Percentiles rank a stretch among this genome's conserved stretches.
These are phyloP conservation scores for Orbilia javanica DNA, from an alignment of 2,329 filamentous ascomycete species.

Conservation along the genomic window DNA sequence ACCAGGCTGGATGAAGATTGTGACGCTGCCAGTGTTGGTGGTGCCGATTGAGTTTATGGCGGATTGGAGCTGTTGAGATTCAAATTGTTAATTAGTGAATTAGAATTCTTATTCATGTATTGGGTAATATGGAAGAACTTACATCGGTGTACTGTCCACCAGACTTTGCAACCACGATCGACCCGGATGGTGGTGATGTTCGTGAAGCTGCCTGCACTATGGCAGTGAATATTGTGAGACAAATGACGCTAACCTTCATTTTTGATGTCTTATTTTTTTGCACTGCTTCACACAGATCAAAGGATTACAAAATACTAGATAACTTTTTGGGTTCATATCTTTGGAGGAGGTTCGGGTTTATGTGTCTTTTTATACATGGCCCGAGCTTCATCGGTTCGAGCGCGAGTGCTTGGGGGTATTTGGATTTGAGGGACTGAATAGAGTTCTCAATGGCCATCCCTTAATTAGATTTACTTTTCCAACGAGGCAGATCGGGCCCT, in stretches of 20 bases:
- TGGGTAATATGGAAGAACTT: slow-evolving; percentile 52
- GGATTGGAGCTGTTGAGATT: slow-evolving; percentile 67
- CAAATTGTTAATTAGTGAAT: not conserved
- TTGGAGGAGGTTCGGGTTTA: not conserved
- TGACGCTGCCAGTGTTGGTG: slow-evolving; percentile 68
- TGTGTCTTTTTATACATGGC: slow-evolving; percentile 6
- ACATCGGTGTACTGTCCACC: slow-evolving; percentile 67
- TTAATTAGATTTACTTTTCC: not conserved
- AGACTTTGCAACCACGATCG: slow-evolving; percentile 67
- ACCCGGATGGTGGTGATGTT: slow-evolving; percentile 69
- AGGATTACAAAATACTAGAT: too few species aligned
- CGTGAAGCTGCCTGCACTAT: slow-evolving; percentile 63
- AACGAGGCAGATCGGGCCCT: too few species aligned
- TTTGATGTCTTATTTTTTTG: not conserved
- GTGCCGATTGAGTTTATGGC: slow-evolving; percentile 73
- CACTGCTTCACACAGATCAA: too few species aligned
- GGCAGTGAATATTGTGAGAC: slow-evolving; percentile 21
- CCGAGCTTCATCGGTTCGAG: too few species aligned
- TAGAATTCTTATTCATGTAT: not conserved
- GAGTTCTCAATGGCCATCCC: too few species aligned
- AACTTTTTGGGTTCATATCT: not conserved
- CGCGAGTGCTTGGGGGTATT: too few species aligned
- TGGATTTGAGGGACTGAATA: too few species aligned
- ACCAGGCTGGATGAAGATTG: slow-evolving; percentile 74
- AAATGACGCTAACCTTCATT: slow-evolving; percentile 52